Conservation (phyloP, 2,329 filamentous ascomycete species). For the Penicillium sclerotiorum region DNA sequence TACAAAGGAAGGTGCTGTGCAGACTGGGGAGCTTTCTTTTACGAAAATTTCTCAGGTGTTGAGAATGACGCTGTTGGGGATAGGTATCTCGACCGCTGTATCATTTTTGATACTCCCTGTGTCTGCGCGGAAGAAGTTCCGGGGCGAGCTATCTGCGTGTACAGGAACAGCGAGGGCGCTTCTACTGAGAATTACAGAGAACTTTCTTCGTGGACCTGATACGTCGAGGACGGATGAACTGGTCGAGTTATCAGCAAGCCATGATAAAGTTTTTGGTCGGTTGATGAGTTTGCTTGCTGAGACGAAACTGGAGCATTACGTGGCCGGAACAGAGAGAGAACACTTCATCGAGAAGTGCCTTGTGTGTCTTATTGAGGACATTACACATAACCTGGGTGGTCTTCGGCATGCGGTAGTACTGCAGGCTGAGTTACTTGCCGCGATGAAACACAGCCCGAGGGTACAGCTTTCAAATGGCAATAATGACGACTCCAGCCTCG, state of each 20-base stretch:
- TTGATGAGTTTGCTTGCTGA: neutral
- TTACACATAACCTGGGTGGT: conserved; percentile 86
- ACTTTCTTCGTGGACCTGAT: conserved; percentile 81
- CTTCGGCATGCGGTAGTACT: conserved; percentile 83
- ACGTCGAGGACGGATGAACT: conserved; percentile 68
- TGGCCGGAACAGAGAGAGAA: conserved; percentile 71
- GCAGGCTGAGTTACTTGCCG: conserved; percentile 78
- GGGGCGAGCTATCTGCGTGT: conserved; percentile 70
- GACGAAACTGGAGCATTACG: neutral
- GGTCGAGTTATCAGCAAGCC: conserved; percentile 59
- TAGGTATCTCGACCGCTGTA: conserved; percentile 67
- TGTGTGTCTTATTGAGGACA: conserved; percentile 76
- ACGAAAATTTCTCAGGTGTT: conserved; percentile 78
- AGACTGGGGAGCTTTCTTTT: conserved; percentile 76
- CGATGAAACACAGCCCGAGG: conserved; percentile 42
- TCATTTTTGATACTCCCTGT: conserved; percentile 67
- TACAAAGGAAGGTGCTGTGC: conserved; percentile 88
- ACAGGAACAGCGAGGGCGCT: conserved; percentile 77
- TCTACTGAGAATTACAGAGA: conserved; percentile 77
- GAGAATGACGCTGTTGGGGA: conserved; percentile 79
- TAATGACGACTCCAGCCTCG: conserved; percentile 12
- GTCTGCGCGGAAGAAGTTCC: conserved; percentile 72
- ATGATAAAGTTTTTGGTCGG: neutral
- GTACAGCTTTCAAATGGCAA: conserved; percentile 12
- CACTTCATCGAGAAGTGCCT: conserved; percentile 76